Evolutionary conservation across 108 stramenopile genomes (phyloP).

Genomic region (Ochromonas danica): DNA sequence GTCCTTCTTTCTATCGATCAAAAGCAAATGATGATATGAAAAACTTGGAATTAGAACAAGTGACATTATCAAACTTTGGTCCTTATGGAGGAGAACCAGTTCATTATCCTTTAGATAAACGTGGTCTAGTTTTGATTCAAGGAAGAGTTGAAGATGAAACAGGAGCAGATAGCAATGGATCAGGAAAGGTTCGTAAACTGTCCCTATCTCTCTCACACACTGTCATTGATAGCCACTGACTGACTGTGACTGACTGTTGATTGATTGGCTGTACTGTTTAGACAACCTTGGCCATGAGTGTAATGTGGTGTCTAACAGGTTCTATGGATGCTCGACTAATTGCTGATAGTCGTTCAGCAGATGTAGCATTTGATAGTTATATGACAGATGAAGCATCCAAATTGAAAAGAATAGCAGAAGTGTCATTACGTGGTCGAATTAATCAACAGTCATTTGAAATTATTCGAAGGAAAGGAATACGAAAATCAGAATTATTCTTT

Average conservation of each 20-base stretch:
- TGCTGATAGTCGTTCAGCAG: conserved; percentile 41
- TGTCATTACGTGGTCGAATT: neutral
- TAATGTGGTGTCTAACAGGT: conserved; percentile 53
- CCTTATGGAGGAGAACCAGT: conserved; percentile 47
- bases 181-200: conserved; percentile 38
- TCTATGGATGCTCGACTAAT: conserved; percentile 42
- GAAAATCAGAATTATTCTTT: neutral
- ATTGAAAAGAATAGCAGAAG: neutral
- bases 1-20: neutral
- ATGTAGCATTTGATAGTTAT: conserved; percentile 45
- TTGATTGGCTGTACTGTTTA: neutral
- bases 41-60: conserved; percentile 40
- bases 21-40: neutral
- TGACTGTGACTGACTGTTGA: neutral
- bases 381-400: neutral
- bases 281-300: conserved; percentile 54
- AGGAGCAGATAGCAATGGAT: conserved; percentile 53
- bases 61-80: conserved; percentile 44
- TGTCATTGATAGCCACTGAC: too few relatives aligned
- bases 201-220: too few relatives aligned
- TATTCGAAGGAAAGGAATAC: neutral
- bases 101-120: conserved; percentile 44
- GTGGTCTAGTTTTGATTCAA: conserved; percentile 48
- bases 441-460: conserved; percentile 8
- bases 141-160: conserved; percentile 48